A percentile compares a stretch with the other conserved stretches of the same genome.
Conservation (phyloP, 495 filamentous ascomycete genomes). For the Letharia columbiana region DNA sequence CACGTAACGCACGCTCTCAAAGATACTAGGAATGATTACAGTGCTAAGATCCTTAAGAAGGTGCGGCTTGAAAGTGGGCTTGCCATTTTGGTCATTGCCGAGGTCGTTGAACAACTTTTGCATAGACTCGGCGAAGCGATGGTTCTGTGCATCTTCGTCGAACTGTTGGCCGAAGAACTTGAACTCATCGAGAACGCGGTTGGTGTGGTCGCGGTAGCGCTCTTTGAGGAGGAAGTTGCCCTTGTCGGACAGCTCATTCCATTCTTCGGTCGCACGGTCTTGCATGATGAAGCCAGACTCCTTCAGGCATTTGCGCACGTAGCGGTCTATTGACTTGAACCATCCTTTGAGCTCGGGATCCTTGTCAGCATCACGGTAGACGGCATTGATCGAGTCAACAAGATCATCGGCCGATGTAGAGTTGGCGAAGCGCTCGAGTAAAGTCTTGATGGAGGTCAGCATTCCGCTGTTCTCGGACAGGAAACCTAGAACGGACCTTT, state of each 20-base stretch:
- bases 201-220: conserved; percentile 78
- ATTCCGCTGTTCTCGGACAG: conserved; percentile 27
- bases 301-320: conserved; percentile 74
- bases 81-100: conserved; percentile 75
- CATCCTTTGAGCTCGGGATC: conserved; percentile 83
- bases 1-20: conserved; percentile 85
- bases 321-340: conserved; percentile 73
- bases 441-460: conserved; percentile 53
- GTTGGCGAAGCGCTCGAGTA: conserved; percentile 95
- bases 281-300: conserved; percentile 88
- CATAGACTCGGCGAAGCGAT: conserved; percentile 61
- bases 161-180: conserved; percentile 88
- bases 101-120: conserved; percentile 83
- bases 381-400: conserved; percentile 72
- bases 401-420: conserved; percentile 80
- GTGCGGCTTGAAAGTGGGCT: conserved; percentile 83
- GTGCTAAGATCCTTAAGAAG: conserved; percentile 80
- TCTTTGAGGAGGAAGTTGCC: conserved; percentile 83
- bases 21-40: conserved; percentile 74
- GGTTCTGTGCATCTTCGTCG: conserved; percentile 77
- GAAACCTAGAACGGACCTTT: conserved; percentile 48
- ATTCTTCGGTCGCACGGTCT: conserved; percentile 70
- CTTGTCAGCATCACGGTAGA: conserved; percentile 84
- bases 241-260: conserved; percentile 76
- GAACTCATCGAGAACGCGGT: conserved; percentile 79